Evolutionary conservation across 2,329 filamentous ascomycete species (phyloP), one percentile per base, ranked within the genome.

Genomic region (Talaromyces sp.): DNA sequence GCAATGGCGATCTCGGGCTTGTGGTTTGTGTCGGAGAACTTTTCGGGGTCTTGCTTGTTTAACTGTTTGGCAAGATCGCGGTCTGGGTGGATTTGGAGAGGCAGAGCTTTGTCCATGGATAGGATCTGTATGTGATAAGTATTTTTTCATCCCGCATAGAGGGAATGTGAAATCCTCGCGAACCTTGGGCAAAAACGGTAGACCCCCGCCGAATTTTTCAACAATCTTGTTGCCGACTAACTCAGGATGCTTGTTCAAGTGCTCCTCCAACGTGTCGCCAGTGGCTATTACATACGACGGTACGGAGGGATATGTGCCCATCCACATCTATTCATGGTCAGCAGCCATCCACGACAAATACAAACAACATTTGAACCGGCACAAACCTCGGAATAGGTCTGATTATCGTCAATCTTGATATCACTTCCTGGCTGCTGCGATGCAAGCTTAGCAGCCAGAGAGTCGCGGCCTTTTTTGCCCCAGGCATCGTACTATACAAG

Each of bases 1-100:
- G 89, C 88, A 1, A 92, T 77, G 0, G 89, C 88, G 57, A 92
- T 92, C 69, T 92, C 89, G 1, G 89, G 89, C 74, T 92, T 92
- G 78, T 92, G 88, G 71, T 92, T 92, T 2, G 83, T 76, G 65
- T 92, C 88, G 1, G 83, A 84, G 71, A 89, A 92, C 60, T 85
- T 82, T 2, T 84, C 73, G 0, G 88, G 88, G 58, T 90, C 80
- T 64, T 84, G 71, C 58, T 81, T 70, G 74, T 91, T 87, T 2
- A 91, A 80, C 66, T 85, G 80, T 9, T 80, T 74, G 0, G 89
- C 83, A 1, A 91, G 80, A 0, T 82, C 77, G 68, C 88, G 89
- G 75, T 91, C 84, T 32, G 88, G 89, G 64, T 92, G 89, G 14
- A 91, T 81, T 69, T 92, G 89, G 2, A 92, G 78, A 0, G 88